phyloP scores from a whole-genome alignment of 495 filamentous ascomycete species.

The Trichoderma asperelloides region DNA sequence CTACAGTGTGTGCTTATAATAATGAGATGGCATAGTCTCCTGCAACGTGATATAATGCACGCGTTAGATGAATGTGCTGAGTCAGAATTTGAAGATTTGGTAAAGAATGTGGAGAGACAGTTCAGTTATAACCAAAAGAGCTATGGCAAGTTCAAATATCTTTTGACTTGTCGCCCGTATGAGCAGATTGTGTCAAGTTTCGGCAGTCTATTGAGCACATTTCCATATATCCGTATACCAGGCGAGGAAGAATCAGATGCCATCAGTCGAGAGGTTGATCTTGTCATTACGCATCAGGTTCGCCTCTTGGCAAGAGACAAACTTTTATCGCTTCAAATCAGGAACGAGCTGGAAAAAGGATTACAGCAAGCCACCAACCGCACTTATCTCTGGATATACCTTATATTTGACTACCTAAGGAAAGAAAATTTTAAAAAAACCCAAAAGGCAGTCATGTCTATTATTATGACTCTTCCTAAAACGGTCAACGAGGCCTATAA shows the following conservation, averaged over 20 bases:
- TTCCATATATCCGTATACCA: constrained; percentile 21
- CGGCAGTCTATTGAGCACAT: constrained; percentile 15
- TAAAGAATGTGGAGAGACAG: not conserved
- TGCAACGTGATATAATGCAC: no score
- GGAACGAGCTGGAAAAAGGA: not conserved
- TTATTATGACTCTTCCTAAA: constrained; percentile 12
- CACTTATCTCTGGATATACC: constrained; percentile 19
- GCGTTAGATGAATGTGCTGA: constrained; percentile 16
- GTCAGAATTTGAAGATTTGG: constrained; percentile 5
- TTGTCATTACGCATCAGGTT: constrained; percentile 7
- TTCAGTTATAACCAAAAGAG: not conserved
- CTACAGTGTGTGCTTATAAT: no score
- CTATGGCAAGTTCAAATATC: not conserved
- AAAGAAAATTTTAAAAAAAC: constrained; percentile 13
- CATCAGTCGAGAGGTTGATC: constrained; percentile 12
- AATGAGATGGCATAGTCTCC: no score
- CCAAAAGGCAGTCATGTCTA: constrained; percentile 1
- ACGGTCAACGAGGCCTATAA: constrained; percentile 20
- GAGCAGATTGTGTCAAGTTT: constrained; percentile 18
- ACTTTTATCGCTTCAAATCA: not conserved
- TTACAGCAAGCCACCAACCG: constrained; percentile 12
- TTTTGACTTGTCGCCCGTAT: constrained; percentile 31
- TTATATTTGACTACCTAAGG: constrained; percentile 15
- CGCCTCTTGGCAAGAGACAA: not conserved
- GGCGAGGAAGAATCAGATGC: constrained; percentile 27